Conservation (phyloP, 495 filamentous ascomycete genomes). For the Penicillium silybi region DNA sequence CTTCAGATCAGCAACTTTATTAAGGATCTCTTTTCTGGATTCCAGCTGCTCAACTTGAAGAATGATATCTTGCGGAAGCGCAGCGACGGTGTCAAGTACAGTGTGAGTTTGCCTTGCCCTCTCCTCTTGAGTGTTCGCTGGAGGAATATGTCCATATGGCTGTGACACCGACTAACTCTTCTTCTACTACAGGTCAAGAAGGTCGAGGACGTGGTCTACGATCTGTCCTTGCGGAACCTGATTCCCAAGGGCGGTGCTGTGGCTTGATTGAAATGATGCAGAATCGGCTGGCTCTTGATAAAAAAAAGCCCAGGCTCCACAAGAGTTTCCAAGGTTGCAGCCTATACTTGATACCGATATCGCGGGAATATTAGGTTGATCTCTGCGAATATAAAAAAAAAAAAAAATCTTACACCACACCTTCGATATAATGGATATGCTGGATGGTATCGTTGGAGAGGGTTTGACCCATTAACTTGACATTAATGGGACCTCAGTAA, state of each 20-base stretch:
- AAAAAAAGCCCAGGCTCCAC: not conserved
- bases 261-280: conserved; percentile 5
- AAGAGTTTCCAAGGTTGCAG: not conserved
- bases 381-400: not conserved
- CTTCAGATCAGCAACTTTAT: conserved; percentile 85
- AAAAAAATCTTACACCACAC: not conserved
- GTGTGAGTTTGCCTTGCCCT: conserved; percentile 46
- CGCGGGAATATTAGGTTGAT: not conserved
- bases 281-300: not conserved
- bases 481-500: not conserved
- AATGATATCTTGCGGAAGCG: conserved; percentile 86
- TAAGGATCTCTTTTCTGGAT: conserved; percentile 91
- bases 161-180: conserved; percentile 2
- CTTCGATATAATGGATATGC: not conserved
- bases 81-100: conserved; percentile 92
- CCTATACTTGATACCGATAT: not conserved
- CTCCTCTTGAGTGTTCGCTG: not conserved
- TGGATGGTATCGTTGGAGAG: not conserved
- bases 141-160: not conserved
- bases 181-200: conserved; percentile 67
- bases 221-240: conserved; percentile 81
- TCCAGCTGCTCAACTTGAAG: conserved; percentile 95
- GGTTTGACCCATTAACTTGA: not conserved
- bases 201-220: conserved; percentile 96
- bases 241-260: conserved; percentile 47